Base-by-base conservation (phyloP, 495 filamentous ascomycete species). In the Penicillium paxilli region DNA sequence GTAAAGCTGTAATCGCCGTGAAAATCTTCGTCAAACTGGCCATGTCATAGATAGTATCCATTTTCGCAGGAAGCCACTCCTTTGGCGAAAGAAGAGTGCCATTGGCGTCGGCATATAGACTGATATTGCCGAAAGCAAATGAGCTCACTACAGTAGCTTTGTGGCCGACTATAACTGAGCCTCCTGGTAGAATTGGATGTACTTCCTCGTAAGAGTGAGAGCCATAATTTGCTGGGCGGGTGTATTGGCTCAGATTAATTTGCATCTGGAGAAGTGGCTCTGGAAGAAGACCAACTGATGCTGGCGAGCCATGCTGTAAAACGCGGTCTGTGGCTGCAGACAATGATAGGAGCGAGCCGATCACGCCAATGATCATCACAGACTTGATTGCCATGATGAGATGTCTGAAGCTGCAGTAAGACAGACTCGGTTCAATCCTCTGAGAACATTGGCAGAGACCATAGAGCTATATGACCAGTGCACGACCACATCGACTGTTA, bases 1-100 rank as follows among this genome's bases (percentile, higher is more conserved):
- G 52, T 28, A 65, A 45, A 42, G 49, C 54, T 14, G 62, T 59
- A 8, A 63, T 51, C 0, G 62, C 58, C 8, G 62, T 65, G 40
- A 65, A 63, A 3, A 68, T 2, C 11, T 32, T 28, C 33, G 65
- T 68, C 8, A 68, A 54, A 44, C 65, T 68, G 22, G 65, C 65
- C 59, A 68, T 63, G 30, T 68, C 62, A 42, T 65, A 65, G 5
- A 68, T 63, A 1, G 65, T 68, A 30, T 68, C 56, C 23, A 65
- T 53, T 14, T 44, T 50, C 23, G 62, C 26, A 7, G 61, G 44
- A 28, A 54, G 52, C 49, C 49, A 46, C 21, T 60, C 53, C 19
- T 51, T 8, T 16, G 16, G n/a, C 12, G 62, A 56, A 11, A 68
- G 54, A 23, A 62, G 48, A 14, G 62, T 65, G 20, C 64, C 65